Evolutionary conservation across 768 basidiomycete genomes (phyloP).

Genomic region (Agaricus sinodeliciosus): DNA sequence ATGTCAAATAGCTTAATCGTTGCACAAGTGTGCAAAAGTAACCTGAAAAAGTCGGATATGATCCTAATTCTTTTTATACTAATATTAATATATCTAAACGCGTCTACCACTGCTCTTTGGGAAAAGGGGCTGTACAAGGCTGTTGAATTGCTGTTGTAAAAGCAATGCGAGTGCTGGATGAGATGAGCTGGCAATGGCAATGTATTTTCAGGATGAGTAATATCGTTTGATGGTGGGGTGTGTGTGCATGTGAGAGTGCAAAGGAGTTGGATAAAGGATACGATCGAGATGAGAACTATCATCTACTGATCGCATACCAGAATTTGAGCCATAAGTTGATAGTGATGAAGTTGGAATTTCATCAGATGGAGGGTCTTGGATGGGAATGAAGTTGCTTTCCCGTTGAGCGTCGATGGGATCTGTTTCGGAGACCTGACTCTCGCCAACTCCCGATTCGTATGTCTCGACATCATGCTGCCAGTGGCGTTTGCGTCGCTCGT

Average conservation of each 20-base stretch:
- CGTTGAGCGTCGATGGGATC: neutral
- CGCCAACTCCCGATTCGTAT: neutral
- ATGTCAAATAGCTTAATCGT: too few relatives aligned
- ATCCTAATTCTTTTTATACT: too few relatives aligned
- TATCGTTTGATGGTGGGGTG: too few relatives aligned
- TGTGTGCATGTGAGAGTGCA: too few relatives aligned
- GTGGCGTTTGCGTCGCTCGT: neutral
- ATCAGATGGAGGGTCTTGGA: slow-evolving; percentile 4
- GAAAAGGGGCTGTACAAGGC: too few relatives aligned
- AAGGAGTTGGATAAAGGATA: neutral
- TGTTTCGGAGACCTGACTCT: neutral
- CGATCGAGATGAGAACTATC: neutral
- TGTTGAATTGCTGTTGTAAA: neutral
- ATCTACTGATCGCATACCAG: neutral
- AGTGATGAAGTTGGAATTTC: neutral
- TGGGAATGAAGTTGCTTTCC: slow-evolving; percentile 3
- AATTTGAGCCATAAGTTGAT: neutral
- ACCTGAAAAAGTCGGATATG: too few relatives aligned
- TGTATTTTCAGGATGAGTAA: too few relatives aligned
- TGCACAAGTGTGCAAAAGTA: too few relatives aligned
- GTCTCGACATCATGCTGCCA: neutral
- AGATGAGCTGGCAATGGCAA: too few relatives aligned
- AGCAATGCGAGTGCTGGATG: neutral
- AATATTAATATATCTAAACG: too few relatives aligned
- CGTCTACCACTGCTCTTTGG: too few relatives aligned